phyloP scores from a whole-genome alignment of 2,329 filamentous ascomycete species.

The Aspergillus brunneoviolaceus region DNA sequence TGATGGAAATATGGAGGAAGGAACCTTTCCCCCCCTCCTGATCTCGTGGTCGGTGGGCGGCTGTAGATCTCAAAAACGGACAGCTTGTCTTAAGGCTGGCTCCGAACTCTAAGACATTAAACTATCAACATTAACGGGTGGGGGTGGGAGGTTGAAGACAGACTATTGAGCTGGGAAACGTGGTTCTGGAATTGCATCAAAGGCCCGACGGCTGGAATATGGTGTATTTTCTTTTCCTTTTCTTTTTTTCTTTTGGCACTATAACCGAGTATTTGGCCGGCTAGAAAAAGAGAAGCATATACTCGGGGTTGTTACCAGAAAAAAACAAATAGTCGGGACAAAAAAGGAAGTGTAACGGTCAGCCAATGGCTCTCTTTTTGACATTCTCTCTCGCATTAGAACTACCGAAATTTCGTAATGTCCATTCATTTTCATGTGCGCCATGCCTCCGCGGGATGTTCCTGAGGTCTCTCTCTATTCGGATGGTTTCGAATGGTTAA shows the following conservation, averaged over 20 bases:
- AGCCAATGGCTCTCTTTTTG: not conserved
- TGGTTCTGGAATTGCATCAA: not conserved
- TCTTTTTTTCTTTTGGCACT: not conserved
- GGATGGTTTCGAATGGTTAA: constrained; percentile 10
- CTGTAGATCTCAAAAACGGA: not conserved
- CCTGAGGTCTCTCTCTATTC: not conserved
- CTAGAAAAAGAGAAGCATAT: not conserved
- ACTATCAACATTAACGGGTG: not conserved
- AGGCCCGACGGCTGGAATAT: too few species aligned
- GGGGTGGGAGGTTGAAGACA: not conserved
- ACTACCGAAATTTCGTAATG: not conserved
- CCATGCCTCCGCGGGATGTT: not conserved
- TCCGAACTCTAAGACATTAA: not conserved
- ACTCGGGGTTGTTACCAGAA: not conserved
- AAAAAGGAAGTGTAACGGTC: not conserved
- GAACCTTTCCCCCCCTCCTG: too few species aligned
- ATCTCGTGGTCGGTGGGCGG: not conserved
- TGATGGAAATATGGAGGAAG: too few species aligned
- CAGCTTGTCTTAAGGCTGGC: too few species aligned
- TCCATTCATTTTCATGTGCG: not conserved
- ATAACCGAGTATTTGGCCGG: not conserved
- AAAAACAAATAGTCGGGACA: too few species aligned
- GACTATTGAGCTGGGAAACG: not conserved
- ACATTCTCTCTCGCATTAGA: not conserved
- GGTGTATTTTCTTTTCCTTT: too few species aligned